Percentiles rank a stretch among this genome's conserved stretches.
These are phyloP conservation scores for Neoboletus brunneissimus DNA, from an alignment of 768 basidiomycete species.

Conservation along the genomic window DNA sequence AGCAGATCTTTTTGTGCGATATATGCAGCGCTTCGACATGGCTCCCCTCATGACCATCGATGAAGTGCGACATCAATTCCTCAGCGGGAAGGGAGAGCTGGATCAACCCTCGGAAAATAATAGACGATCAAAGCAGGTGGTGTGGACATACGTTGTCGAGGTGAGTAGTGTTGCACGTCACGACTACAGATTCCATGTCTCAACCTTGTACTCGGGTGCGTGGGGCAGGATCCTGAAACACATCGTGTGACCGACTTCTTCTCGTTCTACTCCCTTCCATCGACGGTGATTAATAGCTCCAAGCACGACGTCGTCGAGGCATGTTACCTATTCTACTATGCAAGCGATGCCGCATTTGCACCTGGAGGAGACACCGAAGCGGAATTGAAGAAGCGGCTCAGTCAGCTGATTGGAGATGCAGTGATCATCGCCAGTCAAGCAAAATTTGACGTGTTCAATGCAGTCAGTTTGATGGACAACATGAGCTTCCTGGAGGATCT, in stretches of 20 bases:
- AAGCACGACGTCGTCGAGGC: constrained; percentile 79
- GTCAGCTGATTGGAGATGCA: constrained; percentile 73
- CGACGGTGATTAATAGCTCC: constrained; percentile 79
- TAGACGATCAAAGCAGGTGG: constrained; percentile 76
- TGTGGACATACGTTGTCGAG: constrained; percentile 97
- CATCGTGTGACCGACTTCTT: constrained; percentile 91
- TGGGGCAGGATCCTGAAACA: constrained; percentile 69
- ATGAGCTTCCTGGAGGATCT: constrained; percentile 75
- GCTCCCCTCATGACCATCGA: constrained; percentile 67
- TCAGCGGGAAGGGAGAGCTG: constrained; percentile 70
- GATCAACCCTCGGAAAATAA: constrained; percentile 36
- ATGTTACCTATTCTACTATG: constrained; percentile 96
- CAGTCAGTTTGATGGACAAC: constrained; percentile 94
- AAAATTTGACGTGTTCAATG: constrained; percentile 96
- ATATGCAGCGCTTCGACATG: constrained; percentile 86
- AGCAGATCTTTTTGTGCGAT: constrained; percentile 64
- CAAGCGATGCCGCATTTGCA: constrained; percentile 69
- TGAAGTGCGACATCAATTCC: constrained; percentile 83
- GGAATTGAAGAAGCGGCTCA: constrained; percentile 64
- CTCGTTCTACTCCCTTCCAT: constrained; percentile 96
- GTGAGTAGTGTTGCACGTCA: constrained; percentile 39
- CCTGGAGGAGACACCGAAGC: constrained; percentile 59
- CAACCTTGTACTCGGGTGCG: not conserved
- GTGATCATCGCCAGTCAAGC: constrained; percentile 77
- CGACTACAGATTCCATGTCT: not conserved